These are phyloP conservation scores for Boletus reticulatus DNA, from an alignment of 768 basidiomycete genomes.

Conservation along the genomic window DNA sequence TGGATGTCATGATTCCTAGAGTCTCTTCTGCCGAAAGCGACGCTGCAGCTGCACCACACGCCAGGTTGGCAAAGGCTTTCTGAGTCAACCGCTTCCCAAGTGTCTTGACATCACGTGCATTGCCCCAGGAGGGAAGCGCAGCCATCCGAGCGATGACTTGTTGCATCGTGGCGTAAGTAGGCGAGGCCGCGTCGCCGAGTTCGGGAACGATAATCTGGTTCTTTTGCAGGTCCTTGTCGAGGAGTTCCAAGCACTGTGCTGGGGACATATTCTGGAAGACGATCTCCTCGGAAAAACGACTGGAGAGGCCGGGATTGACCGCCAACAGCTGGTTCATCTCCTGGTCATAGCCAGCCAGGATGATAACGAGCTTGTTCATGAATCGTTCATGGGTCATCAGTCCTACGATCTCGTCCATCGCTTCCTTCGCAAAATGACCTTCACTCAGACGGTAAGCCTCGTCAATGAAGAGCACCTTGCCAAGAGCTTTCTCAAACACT, in stretches of 20 bases:
- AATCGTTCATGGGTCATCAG: constrained; percentile 58
- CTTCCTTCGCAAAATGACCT: constrained; percentile 69
- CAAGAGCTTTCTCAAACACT: constrained; percentile 62
- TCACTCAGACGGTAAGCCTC: constrained; percentile 67
- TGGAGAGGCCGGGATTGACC: constrained; percentile 64
- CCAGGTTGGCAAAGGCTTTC: constrained; percentile 34
- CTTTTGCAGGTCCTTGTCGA: constrained; percentile 47
- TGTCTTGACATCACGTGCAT: constrained; percentile 62
- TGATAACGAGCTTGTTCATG: constrained; percentile 60
- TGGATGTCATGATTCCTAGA: constrained; percentile 23
- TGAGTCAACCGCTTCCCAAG: constrained; percentile 49
- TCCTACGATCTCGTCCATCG: constrained; percentile 72
- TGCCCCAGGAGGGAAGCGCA: constrained; percentile 58
- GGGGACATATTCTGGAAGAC: constrained; percentile 54
- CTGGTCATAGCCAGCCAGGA: constrained; percentile 68
- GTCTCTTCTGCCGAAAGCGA: constrained; percentile 30
- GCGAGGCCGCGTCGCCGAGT: constrained; percentile 22
- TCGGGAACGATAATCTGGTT: constrained; percentile 37
- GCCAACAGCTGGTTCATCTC: constrained; percentile 62
- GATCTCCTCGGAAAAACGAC: constrained; percentile 67
- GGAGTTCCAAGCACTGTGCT: constrained; percentile 49
- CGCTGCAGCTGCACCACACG: constrained; percentile 14
- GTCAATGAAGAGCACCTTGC: constrained; percentile 69
- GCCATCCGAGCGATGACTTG: constrained; percentile 42
- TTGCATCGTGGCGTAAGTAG: constrained; percentile 31